A percentile compares a stretch with the other conserved stretches of the same genome.
Evolutionary conservation across 371 early-diverging fungal genomes (phyloP).

Genomic region (Fennellomyces sp.): DNA sequence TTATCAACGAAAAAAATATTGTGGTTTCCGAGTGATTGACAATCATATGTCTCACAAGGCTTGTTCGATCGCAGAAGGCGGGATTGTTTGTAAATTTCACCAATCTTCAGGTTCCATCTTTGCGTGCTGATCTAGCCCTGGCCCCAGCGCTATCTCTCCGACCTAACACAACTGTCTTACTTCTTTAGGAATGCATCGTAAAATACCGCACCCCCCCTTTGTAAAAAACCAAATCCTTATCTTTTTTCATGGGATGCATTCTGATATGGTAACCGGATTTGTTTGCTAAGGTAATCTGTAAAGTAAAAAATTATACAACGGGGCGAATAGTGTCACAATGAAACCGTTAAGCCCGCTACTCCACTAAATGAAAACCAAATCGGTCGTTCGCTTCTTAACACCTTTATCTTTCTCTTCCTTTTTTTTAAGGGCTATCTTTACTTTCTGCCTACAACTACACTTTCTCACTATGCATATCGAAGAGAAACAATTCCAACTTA

Average conservation of each 20-base stretch:
- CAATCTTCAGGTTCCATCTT: background rate
- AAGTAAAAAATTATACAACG: background rate
- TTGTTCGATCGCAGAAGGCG: too few species aligned
- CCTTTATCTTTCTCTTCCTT: background rate
- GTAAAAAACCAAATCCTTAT: background rate
- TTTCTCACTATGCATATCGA: background rate
- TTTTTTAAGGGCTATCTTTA: background rate
- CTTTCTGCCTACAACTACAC: background rate
- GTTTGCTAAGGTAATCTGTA: background rate
- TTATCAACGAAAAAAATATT: background rate
- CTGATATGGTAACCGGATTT: background rate
- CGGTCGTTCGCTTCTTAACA: background rate
- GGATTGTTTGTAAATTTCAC: background rate
- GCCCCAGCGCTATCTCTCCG: background rate
- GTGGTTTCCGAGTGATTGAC: background rate
- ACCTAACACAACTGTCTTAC: background rate
- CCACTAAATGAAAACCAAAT: too few species aligned
- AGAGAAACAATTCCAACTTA: conserved; percentile 1
- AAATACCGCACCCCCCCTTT: background rate
- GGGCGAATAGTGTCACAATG: background rate
- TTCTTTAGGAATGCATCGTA: background rate
- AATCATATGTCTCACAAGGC: conserved; percentile 3
- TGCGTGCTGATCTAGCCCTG: background rate
- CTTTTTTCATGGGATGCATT: background rate
- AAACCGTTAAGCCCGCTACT: too few species aligned